A percentile compares a stretch with the other conserved stretches of the same genome.
phyloP scores from a whole-genome alignment of 192 early-diverging fungal genomes.

The Cladochytrium replicatum region DNA sequence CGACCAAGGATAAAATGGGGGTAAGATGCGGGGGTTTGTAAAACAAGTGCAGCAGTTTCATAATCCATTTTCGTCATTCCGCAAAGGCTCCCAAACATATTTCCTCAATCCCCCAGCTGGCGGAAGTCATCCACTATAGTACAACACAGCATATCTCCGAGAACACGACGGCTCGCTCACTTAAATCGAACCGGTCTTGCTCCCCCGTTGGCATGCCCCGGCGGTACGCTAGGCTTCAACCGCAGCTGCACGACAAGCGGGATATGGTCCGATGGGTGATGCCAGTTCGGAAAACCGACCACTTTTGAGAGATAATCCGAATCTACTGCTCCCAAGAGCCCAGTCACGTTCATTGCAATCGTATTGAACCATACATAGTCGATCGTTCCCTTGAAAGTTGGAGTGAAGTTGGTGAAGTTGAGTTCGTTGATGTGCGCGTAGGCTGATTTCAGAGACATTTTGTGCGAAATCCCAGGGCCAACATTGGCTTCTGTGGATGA shows the following conservation, averaged over 20 bases:
- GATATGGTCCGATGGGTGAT: constrained; percentile 52
- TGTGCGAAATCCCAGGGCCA: constrained; percentile 78
- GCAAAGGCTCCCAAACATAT: no score
- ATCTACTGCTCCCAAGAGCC: constrained; percentile 74
- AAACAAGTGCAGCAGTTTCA: no score
- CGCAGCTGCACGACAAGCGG: constrained; percentile 29
- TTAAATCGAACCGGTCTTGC: no score
- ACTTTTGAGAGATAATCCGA: constrained; percentile 60
- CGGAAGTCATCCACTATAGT: no score
- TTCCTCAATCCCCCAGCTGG: no score
- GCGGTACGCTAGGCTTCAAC: not conserved
- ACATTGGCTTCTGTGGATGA: no score
- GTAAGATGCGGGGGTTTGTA: no score
- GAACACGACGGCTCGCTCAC: no score
- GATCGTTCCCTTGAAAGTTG: constrained; percentile 75
- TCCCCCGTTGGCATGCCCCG: no score
- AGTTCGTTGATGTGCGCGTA: constrained; percentile 66
- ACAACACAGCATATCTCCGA: no score
- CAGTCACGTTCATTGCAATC: constrained; percentile 62
- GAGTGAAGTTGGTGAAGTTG: constrained; percentile 87
- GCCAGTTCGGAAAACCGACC: constrained; percentile 90
- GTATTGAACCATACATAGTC: constrained; percentile 92
- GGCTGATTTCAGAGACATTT: constrained; percentile 69
- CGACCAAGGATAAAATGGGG: no score
- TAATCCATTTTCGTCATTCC: no score